Evolutionary conservation across 2,329 filamentous ascomycete genomes (phyloP).

Genomic region (Stenocarpella maydis): DNA sequence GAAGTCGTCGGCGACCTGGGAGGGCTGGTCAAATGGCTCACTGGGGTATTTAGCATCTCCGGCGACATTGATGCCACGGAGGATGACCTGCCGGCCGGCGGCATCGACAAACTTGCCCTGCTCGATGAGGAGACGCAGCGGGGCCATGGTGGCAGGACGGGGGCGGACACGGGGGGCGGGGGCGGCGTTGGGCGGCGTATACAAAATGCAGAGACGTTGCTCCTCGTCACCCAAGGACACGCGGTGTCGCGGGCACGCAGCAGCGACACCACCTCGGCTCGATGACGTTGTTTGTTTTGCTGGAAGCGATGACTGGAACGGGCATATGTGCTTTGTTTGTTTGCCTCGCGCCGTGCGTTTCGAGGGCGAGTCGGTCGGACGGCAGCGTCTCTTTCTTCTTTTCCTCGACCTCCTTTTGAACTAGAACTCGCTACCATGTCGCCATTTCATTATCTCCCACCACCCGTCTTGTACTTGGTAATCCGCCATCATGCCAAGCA

Average conservation of each 20-base stretch:
- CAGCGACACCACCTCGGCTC: neutral
- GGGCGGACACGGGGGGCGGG: neutral
- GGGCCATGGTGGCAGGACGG: constrained; percentile 64
- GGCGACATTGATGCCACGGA: constrained; percentile 94
- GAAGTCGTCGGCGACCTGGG: constrained; percentile 80
- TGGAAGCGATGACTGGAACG: too few species aligned
- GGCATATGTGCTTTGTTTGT: too few species aligned
- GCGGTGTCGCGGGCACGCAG: constrained; percentile 1
- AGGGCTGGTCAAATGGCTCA: constrained; percentile 76
- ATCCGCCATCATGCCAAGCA: too few species aligned
- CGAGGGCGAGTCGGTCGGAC: too few species aligned
- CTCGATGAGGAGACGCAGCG: constrained; percentile 82
- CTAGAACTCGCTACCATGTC: too few species aligned
- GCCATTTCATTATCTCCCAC: too few species aligned
- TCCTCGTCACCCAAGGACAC: constrained; percentile 3
- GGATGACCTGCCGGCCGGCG: constrained; percentile 82
- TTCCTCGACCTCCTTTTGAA: too few species aligned
- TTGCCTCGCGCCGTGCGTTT: too few species aligned
- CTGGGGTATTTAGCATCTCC: constrained; percentile 91
- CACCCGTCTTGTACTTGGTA: too few species aligned
- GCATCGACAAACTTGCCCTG: constrained; percentile 84
- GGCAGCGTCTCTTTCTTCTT: too few species aligned
- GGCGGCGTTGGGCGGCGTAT: too few species aligned
- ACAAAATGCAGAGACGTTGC: constrained; percentile 5
- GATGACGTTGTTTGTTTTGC: too few species aligned